Evolutionary conservation across 805 yeast species (phyloP), one percentile per base, ranked within the genome.

Genomic region (Starmerella bombi): DNA sequence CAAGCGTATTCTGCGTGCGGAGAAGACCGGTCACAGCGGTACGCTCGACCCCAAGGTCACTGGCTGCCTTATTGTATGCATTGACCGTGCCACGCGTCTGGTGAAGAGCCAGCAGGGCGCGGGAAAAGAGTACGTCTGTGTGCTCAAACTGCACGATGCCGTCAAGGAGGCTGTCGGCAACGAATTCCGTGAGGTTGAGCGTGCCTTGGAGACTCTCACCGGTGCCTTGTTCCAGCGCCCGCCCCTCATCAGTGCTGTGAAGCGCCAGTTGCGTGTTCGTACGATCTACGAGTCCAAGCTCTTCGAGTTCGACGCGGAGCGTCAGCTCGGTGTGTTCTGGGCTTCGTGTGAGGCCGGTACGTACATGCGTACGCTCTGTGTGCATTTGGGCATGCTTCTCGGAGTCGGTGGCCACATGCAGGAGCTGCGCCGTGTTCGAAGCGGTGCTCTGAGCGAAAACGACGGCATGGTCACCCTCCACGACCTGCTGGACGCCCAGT

Each of bases 371-470:
- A 91, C 98, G 37, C 70, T 91, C 56, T 91, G 98, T 79, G 98
- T 91, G 43, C 98, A 91, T 66, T 70, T 91, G 58, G 98, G 98
- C 69, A 86, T 91, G 94, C 72, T 91, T 45, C 72, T 91, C 52
- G 96, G 97, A 57, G 96, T 85, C 53, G 98, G 98, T 63, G 98
- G 97, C 54, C 98, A 91, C 69, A 91, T 91, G 98, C 98, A 91
- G 74, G 98, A 91, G 69, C 78, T 91, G 57, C 84, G 98, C 69
- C 86, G 98, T 72, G 98, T 91, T 49, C 78, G 98, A 69, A 82
- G 94, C 36, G 98, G 98, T 62, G 96, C 97, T 44, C 61, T 91
- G 59, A 71, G 77, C 57, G 98, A 91, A 67, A 72, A 70, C 56
- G 96, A 91, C 59, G 78, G 80, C 64, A 67, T 91, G 70, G 95